Conservation (phyloP, 2,329 filamentous ascomycete genomes). For the Penicillium sp. region DNA sequence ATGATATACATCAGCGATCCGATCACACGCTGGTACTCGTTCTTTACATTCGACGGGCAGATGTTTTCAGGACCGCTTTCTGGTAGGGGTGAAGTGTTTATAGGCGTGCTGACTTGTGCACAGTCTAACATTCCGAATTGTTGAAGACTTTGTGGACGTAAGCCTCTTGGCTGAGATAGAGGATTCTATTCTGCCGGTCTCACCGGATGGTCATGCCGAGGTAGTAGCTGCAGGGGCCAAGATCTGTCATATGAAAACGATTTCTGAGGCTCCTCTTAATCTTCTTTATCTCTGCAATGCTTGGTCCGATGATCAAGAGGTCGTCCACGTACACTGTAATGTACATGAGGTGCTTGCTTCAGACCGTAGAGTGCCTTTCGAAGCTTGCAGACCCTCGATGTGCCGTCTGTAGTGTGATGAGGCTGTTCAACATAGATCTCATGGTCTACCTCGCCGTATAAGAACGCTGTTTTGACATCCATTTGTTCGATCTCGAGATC, state of each 20-base stretch:
- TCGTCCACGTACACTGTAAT: constrained; percentile 7
- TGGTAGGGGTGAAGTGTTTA: too few species aligned
- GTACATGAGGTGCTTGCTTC: constrained; percentile 3
- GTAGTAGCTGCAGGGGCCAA: not conserved
- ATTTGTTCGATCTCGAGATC: constrained; percentile 31
- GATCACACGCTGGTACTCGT: too few species aligned
- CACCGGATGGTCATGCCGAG: too few species aligned
- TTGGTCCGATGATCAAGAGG: constrained; percentile 1
- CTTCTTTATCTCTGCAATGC: not conserved
- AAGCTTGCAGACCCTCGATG: constrained; percentile 11
- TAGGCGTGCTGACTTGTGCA: too few species aligned
- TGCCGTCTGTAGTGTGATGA: too few species aligned
- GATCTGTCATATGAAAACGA: constrained; percentile 4
- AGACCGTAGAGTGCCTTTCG: not conserved
- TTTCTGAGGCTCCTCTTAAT: not conserved
- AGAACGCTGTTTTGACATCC: constrained; percentile 30
- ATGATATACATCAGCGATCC: too few species aligned
- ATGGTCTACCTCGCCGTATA: constrained; percentile 17
- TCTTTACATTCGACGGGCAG: too few species aligned
- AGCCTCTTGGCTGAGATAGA: too few species aligned
- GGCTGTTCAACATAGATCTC: constrained; percentile 13
- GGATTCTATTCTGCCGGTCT: too few species aligned
- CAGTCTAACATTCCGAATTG: too few species aligned
- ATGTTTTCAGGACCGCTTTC: too few species aligned
- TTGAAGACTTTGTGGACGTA: too few species aligned